A percentile compares a stretch with the other conserved stretches of the same genome.
phyloP scores from a whole-genome alignment of 2,329 filamentous ascomycete species.

The Thielaviopsis populi region DNA sequence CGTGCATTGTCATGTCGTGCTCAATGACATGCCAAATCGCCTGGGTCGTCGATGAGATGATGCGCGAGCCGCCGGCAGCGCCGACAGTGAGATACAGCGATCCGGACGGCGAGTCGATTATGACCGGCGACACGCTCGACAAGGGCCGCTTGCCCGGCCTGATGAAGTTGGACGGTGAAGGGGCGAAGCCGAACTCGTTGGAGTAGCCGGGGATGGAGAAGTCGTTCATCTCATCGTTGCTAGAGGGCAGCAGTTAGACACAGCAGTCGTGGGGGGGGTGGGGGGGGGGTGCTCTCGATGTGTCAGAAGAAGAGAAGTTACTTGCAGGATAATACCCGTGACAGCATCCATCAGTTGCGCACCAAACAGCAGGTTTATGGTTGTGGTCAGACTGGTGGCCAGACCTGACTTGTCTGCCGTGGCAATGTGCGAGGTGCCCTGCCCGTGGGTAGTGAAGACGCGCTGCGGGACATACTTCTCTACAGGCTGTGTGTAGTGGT shows the following conservation, averaged over 20 bases:
- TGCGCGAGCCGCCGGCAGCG: conserved; percentile 66
- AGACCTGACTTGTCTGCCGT: conserved; percentile 58
- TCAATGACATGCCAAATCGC: conserved; percentile 60
- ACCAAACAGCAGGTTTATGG: conserved; percentile 77
- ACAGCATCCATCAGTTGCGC: conserved; percentile 62
- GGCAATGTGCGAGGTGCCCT: conserved; percentile 60
- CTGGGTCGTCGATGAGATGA: conserved; percentile 67
- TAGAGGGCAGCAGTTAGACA: conserved; percentile 19
- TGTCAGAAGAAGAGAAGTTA: conserved; percentile 13
- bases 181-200: conserved; percentile 77
- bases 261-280: conserved; percentile 11
- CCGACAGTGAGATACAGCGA: conserved; percentile 54
- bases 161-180: conserved; percentile 68
- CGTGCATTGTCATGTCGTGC: conserved; percentile 38
- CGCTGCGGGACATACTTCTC: conserved; percentile 56
- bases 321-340: conserved; percentile 61
- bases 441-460: conserved; percentile 51
- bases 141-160: conserved; percentile 67
- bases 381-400: conserved; percentile 70
- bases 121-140: conserved; percentile 67
- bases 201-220: conserved; percentile 66
- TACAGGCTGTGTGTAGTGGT: conserved; percentile 55
- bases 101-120: conserved; percentile 49
- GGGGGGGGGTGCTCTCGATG: neutral
- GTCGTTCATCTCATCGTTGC: conserved; percentile 56